A percentile compares a stretch with the other conserved stretches of the same genome.
Evolutionary conservation across 2,329 filamentous ascomycete species (phyloP).

Genomic region (Hyphodiscus sp.): DNA sequence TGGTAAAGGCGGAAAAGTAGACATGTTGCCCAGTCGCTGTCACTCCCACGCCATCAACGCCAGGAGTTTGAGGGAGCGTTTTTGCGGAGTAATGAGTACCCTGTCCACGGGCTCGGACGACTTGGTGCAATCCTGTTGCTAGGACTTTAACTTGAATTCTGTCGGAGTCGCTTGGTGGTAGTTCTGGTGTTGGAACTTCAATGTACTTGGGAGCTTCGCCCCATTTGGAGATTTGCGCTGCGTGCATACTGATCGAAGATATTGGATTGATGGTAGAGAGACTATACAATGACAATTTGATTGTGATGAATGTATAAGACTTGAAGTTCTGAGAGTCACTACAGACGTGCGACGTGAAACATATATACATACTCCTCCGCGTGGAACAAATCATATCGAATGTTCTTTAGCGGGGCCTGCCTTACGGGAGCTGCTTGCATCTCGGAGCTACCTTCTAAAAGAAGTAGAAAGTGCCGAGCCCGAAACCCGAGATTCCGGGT

Average conservation of each 20-base stretch:
- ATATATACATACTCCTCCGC: too few relatives aligned
- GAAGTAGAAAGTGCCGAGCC: too few relatives aligned
- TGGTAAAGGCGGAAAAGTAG: conserved; percentile 40
- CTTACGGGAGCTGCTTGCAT: too few relatives aligned
- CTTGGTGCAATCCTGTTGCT: conserved; percentile 44
- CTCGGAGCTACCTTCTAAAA: too few relatives aligned
- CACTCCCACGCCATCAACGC: conserved; percentile 46
- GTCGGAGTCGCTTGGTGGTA: neutral
- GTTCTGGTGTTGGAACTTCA: neutral
- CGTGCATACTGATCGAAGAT: neutral
- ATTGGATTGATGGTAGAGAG: neutral
- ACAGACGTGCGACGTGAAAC: too few relatives aligned
- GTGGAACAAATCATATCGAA: too few relatives aligned
- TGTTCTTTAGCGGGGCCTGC: too few relatives aligned
- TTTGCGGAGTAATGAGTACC: conserved; percentile 48
- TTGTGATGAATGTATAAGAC: neutral
- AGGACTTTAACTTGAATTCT: conserved; percentile 37
- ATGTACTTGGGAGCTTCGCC: neutral
- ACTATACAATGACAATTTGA: neutral
- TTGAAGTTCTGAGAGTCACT: neutral
- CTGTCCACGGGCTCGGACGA: conserved; percentile 46
- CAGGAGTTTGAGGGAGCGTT: conserved; percentile 44
- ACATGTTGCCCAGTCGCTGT: conserved; percentile 40
- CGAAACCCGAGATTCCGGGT: too few relatives aligned
- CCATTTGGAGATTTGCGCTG: neutral